Evolutionary conservation across 2,329 filamentous ascomycete species (phyloP).

Genomic region (Fusarium marasasianum): DNA sequence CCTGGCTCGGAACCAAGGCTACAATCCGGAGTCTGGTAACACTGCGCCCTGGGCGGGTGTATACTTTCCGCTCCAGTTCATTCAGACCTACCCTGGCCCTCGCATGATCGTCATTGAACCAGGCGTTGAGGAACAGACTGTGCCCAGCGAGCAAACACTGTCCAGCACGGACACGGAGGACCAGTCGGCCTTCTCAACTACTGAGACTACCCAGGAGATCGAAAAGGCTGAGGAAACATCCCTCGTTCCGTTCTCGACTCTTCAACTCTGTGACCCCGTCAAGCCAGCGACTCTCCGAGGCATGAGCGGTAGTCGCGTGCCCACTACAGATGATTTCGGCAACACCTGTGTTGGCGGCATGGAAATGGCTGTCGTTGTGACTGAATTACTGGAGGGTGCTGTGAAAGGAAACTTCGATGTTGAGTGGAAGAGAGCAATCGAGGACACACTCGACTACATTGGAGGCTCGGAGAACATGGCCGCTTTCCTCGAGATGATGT

Average conservation of each 20-base stretch:
- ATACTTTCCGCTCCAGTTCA: background rate
- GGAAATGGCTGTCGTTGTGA: constrained; percentile 23
- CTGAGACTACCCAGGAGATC: background rate
- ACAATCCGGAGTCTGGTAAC: background rate
- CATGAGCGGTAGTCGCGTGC: constrained; percentile 11
- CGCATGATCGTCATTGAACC: background rate
- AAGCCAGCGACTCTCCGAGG: constrained; percentile 7
- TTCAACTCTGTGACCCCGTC: background rate
- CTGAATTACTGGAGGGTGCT: constrained; percentile 5
- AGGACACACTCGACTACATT: constrained; percentile 16
- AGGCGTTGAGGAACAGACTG: background rate
- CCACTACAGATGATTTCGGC: background rate
- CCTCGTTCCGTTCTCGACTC: background rate
- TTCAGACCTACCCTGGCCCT: constrained; percentile 4
- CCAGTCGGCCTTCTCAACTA: background rate
- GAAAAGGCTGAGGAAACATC: background rate
- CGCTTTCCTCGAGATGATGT: constrained; percentile 3
- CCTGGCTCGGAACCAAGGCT: constrained; percentile 1
- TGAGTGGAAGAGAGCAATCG: constrained; percentile 9
- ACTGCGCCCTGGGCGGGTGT: constrained; percentile 1
- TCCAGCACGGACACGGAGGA: background rate
- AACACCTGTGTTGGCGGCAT: constrained; percentile 13
- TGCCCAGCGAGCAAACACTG: background rate
- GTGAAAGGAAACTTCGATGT: background rate
- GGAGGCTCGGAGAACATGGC: constrained; percentile 19